Percentiles rank a stretch among this genome's conserved stretches.
phyloP scores from a whole-genome alignment of 495 filamentous ascomycete genomes.

The Talaromyces stipitatus region DNA sequence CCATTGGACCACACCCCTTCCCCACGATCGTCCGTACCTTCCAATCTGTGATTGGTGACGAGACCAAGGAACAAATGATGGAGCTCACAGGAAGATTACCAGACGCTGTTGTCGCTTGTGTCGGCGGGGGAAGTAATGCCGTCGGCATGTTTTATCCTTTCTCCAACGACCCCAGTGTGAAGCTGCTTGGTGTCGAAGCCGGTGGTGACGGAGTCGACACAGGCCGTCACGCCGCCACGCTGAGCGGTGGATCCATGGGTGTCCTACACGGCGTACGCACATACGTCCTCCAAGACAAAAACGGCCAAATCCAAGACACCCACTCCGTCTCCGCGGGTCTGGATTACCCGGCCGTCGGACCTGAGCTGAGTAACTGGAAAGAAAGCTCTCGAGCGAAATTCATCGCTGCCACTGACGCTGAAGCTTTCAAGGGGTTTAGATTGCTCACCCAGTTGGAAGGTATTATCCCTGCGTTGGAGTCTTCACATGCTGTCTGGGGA shows the following conservation, averaged over 20 bases:
- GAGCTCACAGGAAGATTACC: slow-evolving; percentile 78
- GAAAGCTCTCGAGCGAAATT: slow-evolving; percentile 79
- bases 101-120: slow-evolving; percentile 92
- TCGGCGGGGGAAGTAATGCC: slow-evolving; percentile 88
- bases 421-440: slow-evolving; percentile 86
- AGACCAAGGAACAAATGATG: slow-evolving; percentile 85
- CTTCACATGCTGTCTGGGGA: slow-evolving; percentile 85
- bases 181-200: slow-evolving; percentile 88
- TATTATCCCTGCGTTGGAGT: slow-evolving; percentile 94
- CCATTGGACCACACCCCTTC: slow-evolving; percentile 92
- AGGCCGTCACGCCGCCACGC: slow-evolving; percentile 75
- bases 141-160: slow-evolving; percentile 97
- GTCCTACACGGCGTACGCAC: slow-evolving; percentile 94
- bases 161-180: slow-evolving; percentile 72
- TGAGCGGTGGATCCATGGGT: slow-evolving; percentile 80
- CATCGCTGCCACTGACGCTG: slow-evolving; percentile 82
- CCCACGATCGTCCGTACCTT: slow-evolving; percentile 94
- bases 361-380: slow-evolving; percentile 89
- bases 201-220: slow-evolving; percentile 95
- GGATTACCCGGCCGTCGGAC: slow-evolving; percentile 94
- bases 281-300: slow-evolving; percentile 83
- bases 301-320: slow-evolving; percentile 90
- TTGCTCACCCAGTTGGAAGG: slow-evolving; percentile 80
- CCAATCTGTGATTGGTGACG: slow-evolving; percentile 86
- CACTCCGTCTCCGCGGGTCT: slow-evolving; percentile 96